Base-by-base conservation (phyloP, 202 grass and related monocot genomes). In the Eragrostis tef region DNA sequence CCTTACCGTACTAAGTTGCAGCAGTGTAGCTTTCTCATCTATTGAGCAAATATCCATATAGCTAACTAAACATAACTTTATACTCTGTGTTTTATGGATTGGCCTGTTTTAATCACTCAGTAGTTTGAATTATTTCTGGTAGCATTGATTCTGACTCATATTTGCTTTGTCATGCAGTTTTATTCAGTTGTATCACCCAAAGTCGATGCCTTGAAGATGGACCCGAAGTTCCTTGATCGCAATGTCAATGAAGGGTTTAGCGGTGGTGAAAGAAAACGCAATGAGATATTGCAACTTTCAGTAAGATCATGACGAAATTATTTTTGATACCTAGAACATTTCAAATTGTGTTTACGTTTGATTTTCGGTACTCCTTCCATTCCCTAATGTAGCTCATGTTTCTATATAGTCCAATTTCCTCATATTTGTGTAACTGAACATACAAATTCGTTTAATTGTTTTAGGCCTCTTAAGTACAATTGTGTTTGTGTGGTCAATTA, bases 201-300 rank as follows among this genome's bases (percentile, higher is more conserved):
- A 88, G 47, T 91, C 58, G 81, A 85, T 80, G 77, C 83, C 48
- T 65, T 95, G 79, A 95, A 93, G 75, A 95, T 99, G 96, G 87
- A 99, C 15, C 83, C 74, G 45, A 88, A 81, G 42, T 93, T 99
- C 51, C 90, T 98, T 56, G 89, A 98, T 64, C 91, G 92, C 76
- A 95, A 93, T 87, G 96, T 98, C 51, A 98, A 98, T 64, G 96
- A 95, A 93, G 90, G 92, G 64, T 98, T 98, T 73, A 95, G 92
- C 67, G 96, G 96, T 59, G 96, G 96, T 56, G 96, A 98, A 89
- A 98, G 88, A 87, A 98, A 98, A 78, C 87, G 88, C 57, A 98
- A 98, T 73, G 92, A 98, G 80, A 98, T 98, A 83, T 79, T 98
- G 77, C 96, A 98, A 87, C 92, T 98, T 82, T 94, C 90, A 44